These are phyloP conservation scores for Solanum etuberosum DNA, from an alignment of 257 asterid species.

Conservation along the genomic window DNA sequence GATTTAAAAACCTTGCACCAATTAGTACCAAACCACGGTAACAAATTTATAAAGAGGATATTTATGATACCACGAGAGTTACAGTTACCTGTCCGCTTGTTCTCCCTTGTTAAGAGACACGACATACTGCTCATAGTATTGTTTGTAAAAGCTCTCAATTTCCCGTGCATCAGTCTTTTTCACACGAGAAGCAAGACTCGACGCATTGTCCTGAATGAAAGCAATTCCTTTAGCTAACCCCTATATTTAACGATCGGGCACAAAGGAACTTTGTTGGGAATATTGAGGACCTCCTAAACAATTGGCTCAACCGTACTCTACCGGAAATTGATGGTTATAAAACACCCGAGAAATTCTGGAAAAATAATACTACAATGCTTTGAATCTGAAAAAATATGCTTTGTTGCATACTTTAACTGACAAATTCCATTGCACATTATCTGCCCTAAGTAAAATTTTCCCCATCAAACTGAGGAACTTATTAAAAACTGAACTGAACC, in stretches of 20 bases:
- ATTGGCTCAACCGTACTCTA: not conserved
- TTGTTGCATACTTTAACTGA: not conserved
- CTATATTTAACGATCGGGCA: not conserved
- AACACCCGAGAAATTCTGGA: not conserved
- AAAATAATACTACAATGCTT: not conserved
- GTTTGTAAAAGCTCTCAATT: conserved; percentile 95
- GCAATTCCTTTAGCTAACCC: not conserved
- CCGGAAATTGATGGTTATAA: not conserved
- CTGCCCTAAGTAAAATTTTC: not conserved
- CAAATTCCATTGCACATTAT: not conserved
- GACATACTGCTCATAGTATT: conserved; percentile 88
- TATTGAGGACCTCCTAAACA: not conserved
- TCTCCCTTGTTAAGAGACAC: conserved; percentile 90
- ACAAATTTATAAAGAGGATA: not conserved
- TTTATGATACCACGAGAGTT: not conserved
- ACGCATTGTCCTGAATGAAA: conserved; percentile 63
- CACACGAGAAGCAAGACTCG: conserved; percentile 75
- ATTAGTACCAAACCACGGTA: not conserved
- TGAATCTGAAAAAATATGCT: not conserved
- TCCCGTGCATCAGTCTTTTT: conserved; percentile 95
- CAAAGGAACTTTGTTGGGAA: not conserved
- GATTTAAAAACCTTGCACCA: not conserved
- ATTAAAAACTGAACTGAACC: not conserved
- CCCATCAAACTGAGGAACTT: not conserved
- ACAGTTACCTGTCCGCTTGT: conserved; percentile 75